phyloP scores from a whole-genome alignment of 176 grass and related monocot genomes.

The Lolium perenne region DNA sequence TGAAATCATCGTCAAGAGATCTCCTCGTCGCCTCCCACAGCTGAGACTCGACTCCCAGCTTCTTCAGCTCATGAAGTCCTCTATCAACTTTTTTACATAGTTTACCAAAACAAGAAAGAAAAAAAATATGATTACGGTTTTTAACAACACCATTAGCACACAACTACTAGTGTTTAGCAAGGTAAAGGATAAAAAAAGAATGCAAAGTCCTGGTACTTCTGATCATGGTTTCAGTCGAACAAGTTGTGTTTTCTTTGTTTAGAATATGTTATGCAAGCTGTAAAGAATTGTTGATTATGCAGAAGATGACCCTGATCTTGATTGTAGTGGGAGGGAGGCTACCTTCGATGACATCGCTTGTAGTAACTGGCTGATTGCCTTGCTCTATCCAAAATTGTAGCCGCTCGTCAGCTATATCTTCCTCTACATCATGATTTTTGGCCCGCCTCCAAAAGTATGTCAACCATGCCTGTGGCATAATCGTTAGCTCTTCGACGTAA shows the following conservation, averaged over 20 bases:
- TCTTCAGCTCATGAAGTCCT: conserved; percentile 86
- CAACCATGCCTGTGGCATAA: conserved; percentile 78
- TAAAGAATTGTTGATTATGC: background rate
- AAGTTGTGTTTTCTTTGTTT: background rate
- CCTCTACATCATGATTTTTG: conserved; percentile 85
- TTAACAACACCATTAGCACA: background rate
- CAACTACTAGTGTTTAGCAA: background rate
- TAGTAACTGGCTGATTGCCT: conserved; percentile 61
- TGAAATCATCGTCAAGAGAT: conserved; percentile 53
- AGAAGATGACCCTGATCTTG: background rate
- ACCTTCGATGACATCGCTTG: conserved; percentile 80
- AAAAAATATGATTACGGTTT: conserved; percentile 9
- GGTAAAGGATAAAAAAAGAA: background rate
- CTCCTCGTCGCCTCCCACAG: conserved; percentile 81
- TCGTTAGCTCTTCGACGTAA: conserved; percentile 8
- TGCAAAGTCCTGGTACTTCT: background rate
- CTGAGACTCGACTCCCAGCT: conserved; percentile 83
- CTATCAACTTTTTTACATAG: conserved; percentile 69
- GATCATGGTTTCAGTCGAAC: conserved; percentile 6
- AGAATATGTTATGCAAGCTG: background rate
- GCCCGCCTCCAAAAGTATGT: conserved; percentile 87
- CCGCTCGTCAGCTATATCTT: conserved; percentile 96
- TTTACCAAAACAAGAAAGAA: background rate
- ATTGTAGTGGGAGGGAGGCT: conserved; percentile 16
- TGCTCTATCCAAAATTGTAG: conserved; percentile 96